Evolutionary conservation across 331 rosid species (phyloP).

Genomic region (Rhamnella rubrinervis): DNA sequence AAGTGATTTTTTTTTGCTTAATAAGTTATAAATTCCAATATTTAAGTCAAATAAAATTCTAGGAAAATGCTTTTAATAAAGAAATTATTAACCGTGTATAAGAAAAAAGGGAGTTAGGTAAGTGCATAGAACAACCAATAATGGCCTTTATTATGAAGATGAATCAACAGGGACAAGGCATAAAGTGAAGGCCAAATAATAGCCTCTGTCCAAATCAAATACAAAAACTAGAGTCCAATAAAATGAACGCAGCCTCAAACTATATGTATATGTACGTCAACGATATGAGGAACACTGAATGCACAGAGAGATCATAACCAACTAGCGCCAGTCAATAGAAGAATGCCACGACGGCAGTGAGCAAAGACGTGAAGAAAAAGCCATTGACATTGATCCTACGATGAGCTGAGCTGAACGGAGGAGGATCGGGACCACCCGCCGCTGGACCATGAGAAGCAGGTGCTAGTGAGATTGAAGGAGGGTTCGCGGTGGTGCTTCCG

Average conservation of each 20-base stretch:
- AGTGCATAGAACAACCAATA: not conserved
- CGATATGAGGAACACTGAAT: not conserved
- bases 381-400: slow-evolving; percentile 16
- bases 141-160: not conserved
- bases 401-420: slow-evolving; percentile 31
- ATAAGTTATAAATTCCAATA: too few species aligned
- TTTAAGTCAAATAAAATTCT: too few species aligned
- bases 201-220: slow-evolving; percentile 1
- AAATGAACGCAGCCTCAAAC: not conserved
- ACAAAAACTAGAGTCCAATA: not conserved
- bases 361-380: slow-evolving; percentile 19
- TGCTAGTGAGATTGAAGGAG: slow-evolving; percentile 25
- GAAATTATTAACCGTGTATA: too few species aligned
- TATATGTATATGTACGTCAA: not conserved
- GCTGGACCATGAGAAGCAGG: slow-evolving; percentile 24
- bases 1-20: too few species aligned
- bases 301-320: not conserved
- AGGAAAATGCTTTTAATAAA: too few species aligned
- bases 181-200: not conserved
- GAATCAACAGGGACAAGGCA: not conserved
- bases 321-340: slow-evolving; percentile 9
- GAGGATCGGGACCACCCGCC: slow-evolving; percentile 16
- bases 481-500: not conserved
- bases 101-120: not conserved
- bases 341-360: slow-evolving; percentile 25